A percentile compares a stretch with the other conserved stretches of the same genome.
Conservation (phyloP, 257 asterid species). For the Jasminum sambac region DNA sequence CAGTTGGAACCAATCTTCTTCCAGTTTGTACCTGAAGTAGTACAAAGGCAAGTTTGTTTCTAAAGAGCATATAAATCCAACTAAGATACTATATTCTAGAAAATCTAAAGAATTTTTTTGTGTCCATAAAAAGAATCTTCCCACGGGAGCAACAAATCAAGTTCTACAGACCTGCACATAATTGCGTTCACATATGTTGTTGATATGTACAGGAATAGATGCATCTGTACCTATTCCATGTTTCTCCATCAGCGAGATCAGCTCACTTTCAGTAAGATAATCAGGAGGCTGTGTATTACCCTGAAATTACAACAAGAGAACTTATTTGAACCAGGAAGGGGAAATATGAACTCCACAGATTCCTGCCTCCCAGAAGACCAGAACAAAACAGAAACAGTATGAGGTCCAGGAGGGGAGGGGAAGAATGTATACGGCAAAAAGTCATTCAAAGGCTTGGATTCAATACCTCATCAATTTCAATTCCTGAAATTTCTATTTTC, state of each 20-base stretch:
- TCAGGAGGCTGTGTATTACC: constrained; percentile 83
- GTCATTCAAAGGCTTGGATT: constrained; percentile 3
- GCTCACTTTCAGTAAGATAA: constrained; percentile 84
- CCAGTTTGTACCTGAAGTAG: constrained; percentile 78
- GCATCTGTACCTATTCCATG: constrained; percentile 96
- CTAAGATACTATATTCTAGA: constrained; percentile 4
- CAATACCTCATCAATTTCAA: constrained; percentile 72
- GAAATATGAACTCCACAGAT: constrained; percentile 9
- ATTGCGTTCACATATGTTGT: constrained; percentile 87
- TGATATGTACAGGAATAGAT: constrained; percentile 85
- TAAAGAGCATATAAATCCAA: constrained; percentile 14
- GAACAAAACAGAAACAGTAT: constrained; percentile 16
- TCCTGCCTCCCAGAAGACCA: constrained; percentile 1
- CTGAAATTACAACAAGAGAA: constrained; percentile 40
- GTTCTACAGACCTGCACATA: constrained; percentile 75
- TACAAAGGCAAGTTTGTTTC: constrained; percentile 9
- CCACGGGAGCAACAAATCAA: constrained; percentile 5
- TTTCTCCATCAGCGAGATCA: constrained; percentile 92
- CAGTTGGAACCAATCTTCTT: constrained; percentile 81
- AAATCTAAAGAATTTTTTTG: background rate
- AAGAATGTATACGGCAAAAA: constrained; percentile 6
- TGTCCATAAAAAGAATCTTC: constrained; percentile 12
- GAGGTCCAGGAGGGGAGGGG: background rate
- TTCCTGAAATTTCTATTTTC: constrained; percentile 56
- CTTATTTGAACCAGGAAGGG: constrained; percentile 14